A percentile compares a stretch with the other conserved stretches of the same genome.
Evolutionary conservation across 106 monocot genomes (phyloP).

Genomic region (Dioscorea alata): DNA sequence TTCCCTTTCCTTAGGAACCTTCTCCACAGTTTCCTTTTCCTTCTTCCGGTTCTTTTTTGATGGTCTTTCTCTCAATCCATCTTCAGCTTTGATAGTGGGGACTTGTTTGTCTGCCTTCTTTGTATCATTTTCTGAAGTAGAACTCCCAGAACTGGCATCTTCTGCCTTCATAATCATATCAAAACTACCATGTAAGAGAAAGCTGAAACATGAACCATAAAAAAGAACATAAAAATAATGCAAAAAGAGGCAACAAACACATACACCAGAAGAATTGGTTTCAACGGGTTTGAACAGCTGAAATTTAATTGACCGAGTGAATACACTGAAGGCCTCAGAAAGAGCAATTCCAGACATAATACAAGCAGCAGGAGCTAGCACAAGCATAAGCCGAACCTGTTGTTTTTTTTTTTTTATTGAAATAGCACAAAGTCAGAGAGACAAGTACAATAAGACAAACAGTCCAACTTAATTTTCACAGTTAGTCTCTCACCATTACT

Average conservation of each 20-base stretch:
- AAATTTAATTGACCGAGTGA: conserved; percentile 81
- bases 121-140: conserved; percentile 33
- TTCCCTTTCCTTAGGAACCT: conserved; percentile 3
- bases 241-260: conserved; percentile 3
- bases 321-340: conserved; percentile 76
- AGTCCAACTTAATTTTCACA: not conserved
- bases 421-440: not conserved
- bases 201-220: conserved; percentile 4
- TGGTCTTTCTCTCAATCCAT: conserved; percentile 39
- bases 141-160: conserved; percentile 39
- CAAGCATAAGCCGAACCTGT: conserved; percentile 99
- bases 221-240: not conserved
- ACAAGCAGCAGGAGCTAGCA: conserved; percentile 96
- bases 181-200: conserved; percentile 12
- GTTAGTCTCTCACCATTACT: conserved; percentile 74
- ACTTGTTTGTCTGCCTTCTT: conserved; percentile 26
- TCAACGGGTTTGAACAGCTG: conserved; percentile 48
- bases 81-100: conserved; percentile 48
- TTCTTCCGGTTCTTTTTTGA: conserved; percentile 80
- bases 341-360: conserved; percentile 97
- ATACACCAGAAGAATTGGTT: conserved; percentile 37
- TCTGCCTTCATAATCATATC: conserved; percentile 53
- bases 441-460: not conserved
- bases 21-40: conserved; percentile 56
- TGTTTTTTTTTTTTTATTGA: not conserved